Evolutionary conservation across 2,329 filamentous ascomycete genomes (phyloP), one percentile per base, ranked within the genome.

Genomic region (Apiospora hydei): DNA sequence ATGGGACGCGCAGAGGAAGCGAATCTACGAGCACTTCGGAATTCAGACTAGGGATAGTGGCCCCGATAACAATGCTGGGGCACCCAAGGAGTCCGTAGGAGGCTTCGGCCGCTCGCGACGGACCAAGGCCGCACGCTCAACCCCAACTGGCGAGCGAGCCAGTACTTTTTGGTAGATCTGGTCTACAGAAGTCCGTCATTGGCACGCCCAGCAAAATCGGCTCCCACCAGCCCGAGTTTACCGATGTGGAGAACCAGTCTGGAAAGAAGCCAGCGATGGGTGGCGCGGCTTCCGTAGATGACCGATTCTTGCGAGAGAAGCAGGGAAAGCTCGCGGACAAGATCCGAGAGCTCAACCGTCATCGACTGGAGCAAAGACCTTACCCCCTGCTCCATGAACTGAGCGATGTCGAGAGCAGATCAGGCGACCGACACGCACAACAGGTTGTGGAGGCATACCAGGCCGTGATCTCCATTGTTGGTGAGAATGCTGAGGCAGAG

Each of bases 21-120:
- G 92, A 76, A 98, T 99, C 75, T 98, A 98, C 83, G 92, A 98
- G 78, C 96, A 99, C 82, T 98, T 99, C 81, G 96, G 96, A 18
- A 92, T 99, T 80, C 92, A 91, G 79, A 85, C 88, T 7, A 85
- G 85, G 34, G 88, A 91, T 67, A 87, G 87, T 77, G 72, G 81
- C 64, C 74, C 78, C 72, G 77, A 74, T 57, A 76, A 80, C 67
- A 79, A 80, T 72, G 79, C 83, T 5, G 75, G 78, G 30, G 78
- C 85, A 61, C 81, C 82, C 69, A 83, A 84, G 75, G 86, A 89
- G 73, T 81, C 85, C 4, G 84, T 87, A 71, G 88, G 85, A 26
- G 89, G 87, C 3, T 92, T 92, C 76, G 90, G 90, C 14, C 86
- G 88, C 67, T 91, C 90, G 7, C 84, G 88, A 74, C 85, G 89